Evolutionary conservation across 768 basidiomycete species (phyloP).

Genomic region (Russula brevipes): DNA sequence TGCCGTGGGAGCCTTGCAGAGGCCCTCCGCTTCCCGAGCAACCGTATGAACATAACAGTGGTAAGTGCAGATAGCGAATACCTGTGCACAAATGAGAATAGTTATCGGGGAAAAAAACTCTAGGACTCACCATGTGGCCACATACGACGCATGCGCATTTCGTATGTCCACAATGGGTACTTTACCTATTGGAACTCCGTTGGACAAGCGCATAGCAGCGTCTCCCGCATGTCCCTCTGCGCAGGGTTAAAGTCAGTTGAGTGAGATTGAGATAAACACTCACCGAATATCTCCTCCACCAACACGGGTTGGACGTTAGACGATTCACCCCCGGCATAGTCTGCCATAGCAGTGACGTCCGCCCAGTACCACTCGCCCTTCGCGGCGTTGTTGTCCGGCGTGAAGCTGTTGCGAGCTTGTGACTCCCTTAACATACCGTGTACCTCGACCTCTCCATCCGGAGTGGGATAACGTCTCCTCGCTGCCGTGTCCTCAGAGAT

Average conservation of each 20-base stretch:
- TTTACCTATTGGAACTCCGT: conserved; percentile 83
- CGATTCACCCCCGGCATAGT: conserved; percentile 65
- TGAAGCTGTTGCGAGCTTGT: conserved; percentile 70
- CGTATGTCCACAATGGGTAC: conserved; percentile 78
- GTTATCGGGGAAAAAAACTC: background rate
- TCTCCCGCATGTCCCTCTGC: conserved; percentile 84
- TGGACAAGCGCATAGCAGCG: conserved; percentile 48
- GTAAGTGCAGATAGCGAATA: conserved; percentile 86
- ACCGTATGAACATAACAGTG: conserved; percentile 69
- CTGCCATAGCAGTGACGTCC: conserved; percentile 76
- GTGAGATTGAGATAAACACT: conserved; percentile 28
- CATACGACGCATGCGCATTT: conserved; percentile 93
- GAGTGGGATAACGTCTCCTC: conserved; percentile 33
- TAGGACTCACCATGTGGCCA: conserved; percentile 77
- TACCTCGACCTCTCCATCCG: conserved; percentile 60
- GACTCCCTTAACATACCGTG: conserved; percentile 84
- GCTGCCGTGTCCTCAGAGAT: conserved; percentile 55
- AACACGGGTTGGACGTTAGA: conserved; percentile 81
- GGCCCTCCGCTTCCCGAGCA: conserved; percentile 52
- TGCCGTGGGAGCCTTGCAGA: conserved; percentile 54
- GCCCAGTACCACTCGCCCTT: conserved; percentile 90
- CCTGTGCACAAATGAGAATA: conserved; percentile 42
- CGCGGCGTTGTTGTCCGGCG: conserved; percentile 79
- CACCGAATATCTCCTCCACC: conserved; percentile 88
- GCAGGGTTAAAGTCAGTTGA: conserved; percentile 5